A percentile compares a stretch with the other conserved stretches of the same genome.
These are phyloP conservation scores for Mycosphaerella sp. DNA, from an alignment of 2,329 filamentous ascomycete genomes.

Conservation along the genomic window DNA sequence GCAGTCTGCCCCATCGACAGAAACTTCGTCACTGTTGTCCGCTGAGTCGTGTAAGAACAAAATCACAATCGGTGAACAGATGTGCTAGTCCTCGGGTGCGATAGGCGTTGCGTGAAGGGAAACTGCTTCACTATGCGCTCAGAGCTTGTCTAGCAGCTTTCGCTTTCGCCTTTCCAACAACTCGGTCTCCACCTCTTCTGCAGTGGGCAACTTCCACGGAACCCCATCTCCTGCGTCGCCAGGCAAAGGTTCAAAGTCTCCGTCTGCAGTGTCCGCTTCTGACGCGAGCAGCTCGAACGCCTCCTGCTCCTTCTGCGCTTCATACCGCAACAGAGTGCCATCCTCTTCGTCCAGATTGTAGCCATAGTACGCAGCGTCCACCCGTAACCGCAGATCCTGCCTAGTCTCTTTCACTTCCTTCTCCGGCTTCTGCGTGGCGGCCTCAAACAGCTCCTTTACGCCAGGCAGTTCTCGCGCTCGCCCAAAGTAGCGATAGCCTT, in stretches of 20 bases:
- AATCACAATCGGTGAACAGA: not conserved
- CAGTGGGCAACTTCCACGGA: slow-evolving; percentile 73
- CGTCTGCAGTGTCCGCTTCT: slow-evolving; percentile 34
- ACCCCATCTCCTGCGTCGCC: slow-evolving; percentile 80
- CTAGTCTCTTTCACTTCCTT: slow-evolving; percentile 58
- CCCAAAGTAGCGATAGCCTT: slow-evolving; percentile 92
- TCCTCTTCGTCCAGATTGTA: slow-evolving; percentile 93
- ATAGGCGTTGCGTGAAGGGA: not conserved
- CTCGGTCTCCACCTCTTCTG: slow-evolving; percentile 92
- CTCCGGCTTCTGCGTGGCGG: slow-evolving; percentile 54
- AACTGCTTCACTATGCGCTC: not conserved
- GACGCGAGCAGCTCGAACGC: slow-evolving; percentile 63
- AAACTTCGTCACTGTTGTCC: not conserved
- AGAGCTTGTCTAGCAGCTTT: slow-evolving; percentile 65
- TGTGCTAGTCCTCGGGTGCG: not conserved
- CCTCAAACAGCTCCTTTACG: slow-evolving; percentile 93
- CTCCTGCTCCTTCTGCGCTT: slow-evolving; percentile 75
- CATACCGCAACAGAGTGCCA: slow-evolving; percentile 70
- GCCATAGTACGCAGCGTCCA: slow-evolving; percentile 93
- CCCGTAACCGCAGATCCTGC: slow-evolving; percentile 64
- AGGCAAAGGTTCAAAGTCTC: slow-evolving; percentile 72
- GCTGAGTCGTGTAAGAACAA: not conserved
- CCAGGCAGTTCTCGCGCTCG: slow-evolving; percentile 83
- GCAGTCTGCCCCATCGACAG: no score
- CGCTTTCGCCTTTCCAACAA: slow-evolving; percentile 77